Base-by-base conservation (phyloP, 176 grass and related monocot genomes). In the Dactylis glomerata region DNA sequence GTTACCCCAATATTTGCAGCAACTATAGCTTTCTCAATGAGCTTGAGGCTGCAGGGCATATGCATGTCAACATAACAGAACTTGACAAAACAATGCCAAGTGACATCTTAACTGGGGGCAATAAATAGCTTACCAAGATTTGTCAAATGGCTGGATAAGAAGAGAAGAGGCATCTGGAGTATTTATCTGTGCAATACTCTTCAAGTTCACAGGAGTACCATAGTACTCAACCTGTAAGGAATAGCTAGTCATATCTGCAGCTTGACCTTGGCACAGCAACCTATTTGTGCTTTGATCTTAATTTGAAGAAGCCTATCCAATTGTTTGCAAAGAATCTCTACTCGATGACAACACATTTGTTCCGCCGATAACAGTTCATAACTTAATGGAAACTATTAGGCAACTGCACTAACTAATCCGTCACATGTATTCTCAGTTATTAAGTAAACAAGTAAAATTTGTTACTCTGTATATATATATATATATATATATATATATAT, bases 11-110 rank as follows among this genome's bases (percentile, higher is more conserved):
- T 89, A 83, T 94, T 92, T 89, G 96, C 91, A 36, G 83, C 86
- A 79, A 99, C 96, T 82, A 99, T 99, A 20, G 93, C 90, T 82
- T 99, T 99, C 91, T 99, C 96, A 62, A 99, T 92, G 82, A 93
- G 86, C 73, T 99, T 99, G 58, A 99, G 79, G 44, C 96, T 99
- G 76, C 64, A 86, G 75, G 70, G 49, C 5, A 82, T 67, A 80
- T 68, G 37, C 7, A 46, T 70, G 69, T 81, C 11, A 80, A 82
- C 44, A 74, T 14, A 58, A 45, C 16, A 41, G 68, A 11, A 84
- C 22, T 11, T 24, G 14, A 81, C 59, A 78, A 33, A 36, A 57
- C 26, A 45, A 78, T 36, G 50, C 20, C 36, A 66, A 69, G 47
- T 51, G 30, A 20, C 17, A 17, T 66, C 24, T 87, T 16, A 52